phyloP scores from a whole-genome alignment of 73 alveolate genomes.

The Breviolum minutum region DNA sequence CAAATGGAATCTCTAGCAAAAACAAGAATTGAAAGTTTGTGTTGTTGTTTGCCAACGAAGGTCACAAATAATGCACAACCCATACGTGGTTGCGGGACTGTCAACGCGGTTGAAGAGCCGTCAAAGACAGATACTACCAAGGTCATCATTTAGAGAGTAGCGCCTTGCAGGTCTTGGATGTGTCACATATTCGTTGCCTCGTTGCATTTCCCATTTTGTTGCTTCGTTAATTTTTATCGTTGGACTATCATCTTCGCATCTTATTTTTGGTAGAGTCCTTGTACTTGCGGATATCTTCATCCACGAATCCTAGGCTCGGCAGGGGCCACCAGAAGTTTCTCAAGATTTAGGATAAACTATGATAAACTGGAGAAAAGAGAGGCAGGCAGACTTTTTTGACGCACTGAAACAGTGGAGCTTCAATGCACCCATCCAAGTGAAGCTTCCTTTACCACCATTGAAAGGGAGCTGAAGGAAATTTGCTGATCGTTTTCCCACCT shows the following conservation, averaged over 20 bases:
- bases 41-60: not conserved
- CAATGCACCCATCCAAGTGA: not conserved
- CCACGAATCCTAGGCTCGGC: not conserved
- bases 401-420: not conserved
- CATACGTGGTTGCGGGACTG: not conserved
- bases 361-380: not conserved
- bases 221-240: too few species aligned
- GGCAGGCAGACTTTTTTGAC: not conserved
- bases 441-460: not conserved
- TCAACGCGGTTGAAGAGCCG: not conserved
- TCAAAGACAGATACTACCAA: not conserved
- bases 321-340: too few species aligned
- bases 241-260: too few species aligned
- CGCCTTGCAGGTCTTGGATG: too few species aligned
- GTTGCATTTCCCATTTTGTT: too few species aligned
- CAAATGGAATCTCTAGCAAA: too few species aligned
- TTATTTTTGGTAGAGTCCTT: too few species aligned
- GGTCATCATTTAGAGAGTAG: not conserved
- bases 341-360: too few species aligned
- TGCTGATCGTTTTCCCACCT: not conserved
- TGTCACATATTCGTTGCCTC: too few species aligned
- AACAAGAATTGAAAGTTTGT: too few species aligned
- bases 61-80: not conserved
- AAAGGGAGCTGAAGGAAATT: not conserved
- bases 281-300: not conserved